phyloP scores from a whole-genome alignment of 768 basidiomycete genomes.

The Leccinellum luteum region DNA sequence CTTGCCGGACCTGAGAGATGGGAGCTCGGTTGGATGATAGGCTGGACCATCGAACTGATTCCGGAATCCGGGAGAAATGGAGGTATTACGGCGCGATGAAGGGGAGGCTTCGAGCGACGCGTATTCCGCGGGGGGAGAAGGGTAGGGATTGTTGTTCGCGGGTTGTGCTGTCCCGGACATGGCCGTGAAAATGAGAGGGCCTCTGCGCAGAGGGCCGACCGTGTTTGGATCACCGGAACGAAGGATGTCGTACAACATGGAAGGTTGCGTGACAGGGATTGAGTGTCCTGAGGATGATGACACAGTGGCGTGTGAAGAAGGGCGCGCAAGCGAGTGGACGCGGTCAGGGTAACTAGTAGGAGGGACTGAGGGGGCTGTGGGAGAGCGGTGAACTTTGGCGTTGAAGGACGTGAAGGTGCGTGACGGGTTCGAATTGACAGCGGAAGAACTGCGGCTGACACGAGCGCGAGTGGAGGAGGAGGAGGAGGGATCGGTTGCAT shows the following conservation, averaged over 20 bases:
- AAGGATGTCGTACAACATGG: constrained; percentile 23
- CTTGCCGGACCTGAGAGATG: constrained; percentile 18
- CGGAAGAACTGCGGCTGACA: not conserved
- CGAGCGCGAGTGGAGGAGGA: not conserved
- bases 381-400: constrained; percentile 12
- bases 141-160: constrained; percentile 14
- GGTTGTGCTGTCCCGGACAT: constrained; percentile 36
- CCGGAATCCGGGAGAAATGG: constrained; percentile 2
- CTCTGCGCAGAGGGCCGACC: constrained; percentile 35
- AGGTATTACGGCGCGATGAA: constrained; percentile 1
- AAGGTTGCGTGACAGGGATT: not conserved
- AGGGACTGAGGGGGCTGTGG: constrained; percentile 6
- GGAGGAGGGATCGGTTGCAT: not conserved
- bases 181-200: constrained; percentile 64
- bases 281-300: too few species aligned
- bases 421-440: not conserved
- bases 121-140: constrained; percentile 30
- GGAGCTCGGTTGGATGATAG: constrained; percentile 12
- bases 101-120: constrained; percentile 5
- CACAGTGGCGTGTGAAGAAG: constrained; percentile 7
- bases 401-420: not conserved
- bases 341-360: constrained; percentile 23
- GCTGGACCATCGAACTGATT: not conserved
- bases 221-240: constrained; percentile 17
- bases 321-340: constrained; percentile 3